Conservation (phyloP, 2,329 filamentous ascomycete genomes). For the Penicillium sp. region DNA sequence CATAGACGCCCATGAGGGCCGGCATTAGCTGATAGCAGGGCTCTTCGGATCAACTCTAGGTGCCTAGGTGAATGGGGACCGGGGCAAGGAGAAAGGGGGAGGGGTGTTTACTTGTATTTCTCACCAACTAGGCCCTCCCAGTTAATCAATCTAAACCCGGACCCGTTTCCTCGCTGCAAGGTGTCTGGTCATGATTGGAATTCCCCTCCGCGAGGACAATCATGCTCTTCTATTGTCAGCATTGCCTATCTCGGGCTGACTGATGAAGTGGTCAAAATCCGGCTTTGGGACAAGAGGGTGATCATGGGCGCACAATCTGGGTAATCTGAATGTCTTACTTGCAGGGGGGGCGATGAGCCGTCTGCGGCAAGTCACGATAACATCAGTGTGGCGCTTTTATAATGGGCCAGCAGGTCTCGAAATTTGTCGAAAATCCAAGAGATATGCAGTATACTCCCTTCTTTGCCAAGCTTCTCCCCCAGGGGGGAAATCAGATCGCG, state of each 20-base stretch:
- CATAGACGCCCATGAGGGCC: not conserved
- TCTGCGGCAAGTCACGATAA: not conserved
- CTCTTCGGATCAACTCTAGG: too few relatives aligned
- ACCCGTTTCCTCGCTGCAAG: slow-evolving; percentile 20
- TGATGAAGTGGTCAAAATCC: too few relatives aligned
- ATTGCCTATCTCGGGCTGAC: not conserved
- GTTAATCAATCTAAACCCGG: slow-evolving; percentile 15
- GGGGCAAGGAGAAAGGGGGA: not conserved
- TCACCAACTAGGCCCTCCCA: slow-evolving; percentile 8
- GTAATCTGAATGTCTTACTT: not conserved
- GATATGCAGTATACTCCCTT: not conserved
- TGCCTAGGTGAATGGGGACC: not conserved
- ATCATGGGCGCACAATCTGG: not conserved
- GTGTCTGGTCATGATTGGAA: slow-evolving; percentile 27
- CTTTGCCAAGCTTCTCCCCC: not conserved
- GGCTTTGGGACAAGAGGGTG: too few relatives aligned
- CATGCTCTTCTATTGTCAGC: not conserved
- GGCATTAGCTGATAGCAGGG: too few relatives aligned
- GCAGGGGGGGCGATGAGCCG: not conserved
- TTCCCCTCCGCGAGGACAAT: slow-evolving; percentile 19
- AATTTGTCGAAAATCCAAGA: not conserved
- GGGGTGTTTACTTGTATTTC: not conserved
- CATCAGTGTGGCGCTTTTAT: not conserved
- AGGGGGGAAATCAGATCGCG: slow-evolving; percentile 2
- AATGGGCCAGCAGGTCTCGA: not conserved